Evolutionary conservation across 768 basidiomycete species (phyloP), one percentile per base, ranked within the genome.

Genomic region (Amanita phalloides): DNA sequence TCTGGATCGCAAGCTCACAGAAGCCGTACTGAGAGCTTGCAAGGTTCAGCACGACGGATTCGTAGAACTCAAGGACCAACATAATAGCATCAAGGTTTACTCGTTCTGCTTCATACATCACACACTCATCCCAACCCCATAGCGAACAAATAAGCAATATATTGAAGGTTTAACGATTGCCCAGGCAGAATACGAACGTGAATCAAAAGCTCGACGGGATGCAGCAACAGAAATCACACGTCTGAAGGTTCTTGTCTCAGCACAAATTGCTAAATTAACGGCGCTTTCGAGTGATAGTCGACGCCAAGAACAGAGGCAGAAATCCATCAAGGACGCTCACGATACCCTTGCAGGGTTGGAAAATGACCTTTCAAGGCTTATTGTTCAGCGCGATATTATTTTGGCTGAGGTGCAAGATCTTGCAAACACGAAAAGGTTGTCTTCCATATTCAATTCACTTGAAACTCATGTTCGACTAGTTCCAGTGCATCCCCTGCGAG

Each of bases 371-470:
- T 90, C 91, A 6, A 86, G 85, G 58, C 71, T 99, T 49, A 86
- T 81, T 61, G 90, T 83, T 0, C 90, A 99, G 64, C 76, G 95
- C 28, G 96, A 98, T 59, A 79, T 98, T 70, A 79, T 90, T 9
- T 67, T 97, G 53, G 93, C 92, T 0, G 95, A 99, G 65, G 81
- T 98, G 35, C 93, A 95, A 61, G 93, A 97, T 67, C 73, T 99
- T 32, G 78, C 82, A 17, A 79, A 77, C 17, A 77, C 77, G 0
- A 88, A 81, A 62, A 81, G 77, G 92, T 93, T 58, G 44, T 48
- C 33, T 36, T 21, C 48, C 25, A 10, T 25, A 45, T 45, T 54
- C 20, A 47, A 43, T 36, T 39, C 26, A 54, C 21, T 47, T 53
- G 37, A 51, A n/a, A 48, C 47, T 39, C 51, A 54, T 48, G 39